These are phyloP conservation scores for Macrocystidia cucumis DNA, from an alignment of 1,284 basidiomycete genomes.

Conservation along the genomic window DNA sequence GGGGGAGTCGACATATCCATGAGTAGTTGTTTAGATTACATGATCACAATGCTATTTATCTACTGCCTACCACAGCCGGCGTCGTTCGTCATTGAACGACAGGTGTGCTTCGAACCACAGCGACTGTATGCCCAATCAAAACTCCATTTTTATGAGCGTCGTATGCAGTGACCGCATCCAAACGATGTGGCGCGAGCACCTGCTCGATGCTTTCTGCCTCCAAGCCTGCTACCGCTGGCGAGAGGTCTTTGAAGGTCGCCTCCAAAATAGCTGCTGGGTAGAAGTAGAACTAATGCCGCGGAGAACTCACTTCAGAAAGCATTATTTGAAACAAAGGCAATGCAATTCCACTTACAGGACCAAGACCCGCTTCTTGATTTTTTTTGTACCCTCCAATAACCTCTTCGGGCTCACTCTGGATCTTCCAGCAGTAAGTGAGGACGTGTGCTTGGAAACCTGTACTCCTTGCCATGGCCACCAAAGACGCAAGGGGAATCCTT, in stretches of 20 bases:
- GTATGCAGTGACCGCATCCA: neutral
- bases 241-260: neutral
- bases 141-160: neutral
- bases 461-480: neutral
- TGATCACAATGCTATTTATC: no score
- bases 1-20: no score
- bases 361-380: neutral
- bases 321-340: neutral
- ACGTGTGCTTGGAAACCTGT: neutral
- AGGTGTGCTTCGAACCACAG: neutral
- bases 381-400: slow-evolving; percentile 1
- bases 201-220: neutral
- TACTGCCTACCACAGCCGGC: no score
- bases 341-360: slow-evolving; percentile 1
- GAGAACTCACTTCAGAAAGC: no score
- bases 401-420: neutral
- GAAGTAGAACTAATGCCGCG: neutral
- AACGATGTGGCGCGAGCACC: neutral
- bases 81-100: no score
- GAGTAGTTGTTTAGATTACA: no score
- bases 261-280: neutral
- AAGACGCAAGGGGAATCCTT: neutral
- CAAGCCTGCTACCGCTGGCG: neutral
- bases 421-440: neutral
- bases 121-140: neutral